Evolutionary conservation across 805 yeast genomes (phyloP), one percentile per base, ranked within the genome.

Genomic region (Sugiyamaella chiloensis): DNA sequence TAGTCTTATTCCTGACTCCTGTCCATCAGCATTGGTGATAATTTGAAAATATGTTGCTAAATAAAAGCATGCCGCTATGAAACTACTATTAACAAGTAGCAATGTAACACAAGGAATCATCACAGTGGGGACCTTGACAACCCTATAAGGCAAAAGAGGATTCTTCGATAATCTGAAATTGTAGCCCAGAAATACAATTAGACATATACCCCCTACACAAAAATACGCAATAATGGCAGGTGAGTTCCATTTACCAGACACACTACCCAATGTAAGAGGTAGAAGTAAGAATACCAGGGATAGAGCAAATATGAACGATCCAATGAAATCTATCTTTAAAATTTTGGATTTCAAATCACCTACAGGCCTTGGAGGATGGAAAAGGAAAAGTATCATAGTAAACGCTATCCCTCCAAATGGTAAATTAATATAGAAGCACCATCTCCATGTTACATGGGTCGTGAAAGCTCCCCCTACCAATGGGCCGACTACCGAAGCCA

Each of bases 361-460:
- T n/a, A 56, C 58, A 0, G 78, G 72, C 14, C 52, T 56, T 2
- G 78, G 79, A 9, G 82, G 81, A 26, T 70, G 65, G 61, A 75
- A 75, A 19, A 71, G 66, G 4, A 70, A 51, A 4, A 68, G 34
- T 14, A 79, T 59, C 4, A 70, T 53, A 0, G 59, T 56, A 17
- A 71, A 57, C 0, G 80, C 75, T 0, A 69, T 3, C 14, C 83
- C 87, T 9, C 85, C 85, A 31, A 82, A 62, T 2, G 87, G 87
- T 35, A 84, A 62, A 61, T 83, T 84, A 52, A 84, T 71, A 64
- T 78, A 84, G 60, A 83, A 84, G 57, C 86, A 79, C 87, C 88
- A 83, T 57, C 89, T 69, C 89, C 89, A 83, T n/a, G 77, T 65
- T 2, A 73, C 79, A 42, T 75, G 66, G 2, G 76, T 65, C 2